Conservation (phyloP, 2,329 filamentous ascomycete genomes). For the Pseudocercospora eumusae region DNA sequence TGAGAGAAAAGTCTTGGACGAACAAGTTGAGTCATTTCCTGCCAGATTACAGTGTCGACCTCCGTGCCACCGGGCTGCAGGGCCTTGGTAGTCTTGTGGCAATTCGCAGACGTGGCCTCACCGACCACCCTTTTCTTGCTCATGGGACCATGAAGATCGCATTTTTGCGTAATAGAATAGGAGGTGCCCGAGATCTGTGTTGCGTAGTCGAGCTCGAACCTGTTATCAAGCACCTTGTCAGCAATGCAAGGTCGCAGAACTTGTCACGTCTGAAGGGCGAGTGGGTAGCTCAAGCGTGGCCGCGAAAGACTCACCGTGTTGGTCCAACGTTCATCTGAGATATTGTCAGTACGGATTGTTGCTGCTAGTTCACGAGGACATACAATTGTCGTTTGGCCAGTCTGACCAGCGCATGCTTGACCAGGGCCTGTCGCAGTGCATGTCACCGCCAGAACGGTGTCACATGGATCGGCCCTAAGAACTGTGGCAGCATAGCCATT, state of each 20-base stretch:
- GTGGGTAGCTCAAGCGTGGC: background rate
- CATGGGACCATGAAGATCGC: slow-evolving; percentile 14
- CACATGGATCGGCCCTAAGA: slow-evolving; percentile 21
- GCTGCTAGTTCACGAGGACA: background rate
- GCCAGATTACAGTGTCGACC: background rate
- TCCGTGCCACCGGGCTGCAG: background rate
- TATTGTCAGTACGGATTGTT: background rate
- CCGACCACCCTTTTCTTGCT: background rate
- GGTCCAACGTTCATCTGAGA: slow-evolving; percentile 11
- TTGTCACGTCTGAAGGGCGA: background rate
- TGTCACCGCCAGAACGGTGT: slow-evolving; percentile 20
- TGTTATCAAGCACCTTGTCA: background rate
- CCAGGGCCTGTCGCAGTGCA: slow-evolving; percentile 14
- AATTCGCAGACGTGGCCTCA: background rate
- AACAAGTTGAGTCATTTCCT: background rate
- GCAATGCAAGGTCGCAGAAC: background rate
- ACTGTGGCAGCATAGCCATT: slow-evolving; percentile 18
- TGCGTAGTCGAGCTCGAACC: slow-evolving; percentile 14
- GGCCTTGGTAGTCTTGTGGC: background rate
- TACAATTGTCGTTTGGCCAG: background rate
- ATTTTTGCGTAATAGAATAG: slow-evolving; percentile 6
- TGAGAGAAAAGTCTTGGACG: background rate
- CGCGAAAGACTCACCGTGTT: background rate
- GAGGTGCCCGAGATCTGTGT: slow-evolving; percentile 11
- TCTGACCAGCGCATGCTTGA: background rate